phyloP scores from a whole-genome alignment of 305 asterid species.

The Solanum chacoense region DNA sequence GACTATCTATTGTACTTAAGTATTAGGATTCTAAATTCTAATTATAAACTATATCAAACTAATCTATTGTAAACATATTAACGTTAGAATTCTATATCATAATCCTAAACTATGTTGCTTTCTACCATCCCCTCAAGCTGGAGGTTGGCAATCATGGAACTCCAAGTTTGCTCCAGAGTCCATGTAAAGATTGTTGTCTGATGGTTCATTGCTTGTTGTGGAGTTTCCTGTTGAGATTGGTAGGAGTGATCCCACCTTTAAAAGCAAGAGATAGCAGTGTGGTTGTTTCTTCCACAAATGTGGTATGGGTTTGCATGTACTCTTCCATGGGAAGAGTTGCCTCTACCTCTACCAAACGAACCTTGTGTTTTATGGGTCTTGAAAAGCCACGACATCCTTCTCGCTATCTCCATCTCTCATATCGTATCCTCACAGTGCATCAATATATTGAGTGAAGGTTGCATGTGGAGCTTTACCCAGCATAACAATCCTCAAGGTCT shows the following conservation, averaged over 20 bases:
- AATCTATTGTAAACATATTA: background rate
- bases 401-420: background rate
- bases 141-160: background rate
- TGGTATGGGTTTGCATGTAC: background rate
- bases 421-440: background rate
- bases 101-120: background rate
- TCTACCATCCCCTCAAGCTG: background rate
- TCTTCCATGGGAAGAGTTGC: background rate
- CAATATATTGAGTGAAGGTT: background rate
- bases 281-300: background rate
- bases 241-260: background rate
- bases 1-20: background rate
- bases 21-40: background rate
- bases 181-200: background rate
- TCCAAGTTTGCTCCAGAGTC: background rate
- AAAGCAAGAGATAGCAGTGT: background rate
- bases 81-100: background rate
- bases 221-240: background rate
- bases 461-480: background rate
- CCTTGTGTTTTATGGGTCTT: background rate
- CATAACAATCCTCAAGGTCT: background rate
- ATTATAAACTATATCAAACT: background rate
- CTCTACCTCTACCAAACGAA: background rate
- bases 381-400: background rate
- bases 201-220: background rate